A percentile compares a stretch with the other conserved stretches of the same genome.
These are phyloP conservation scores for Oleoguttula mirabilis DNA, from an alignment of 495 filamentous ascomycete species.

Conservation along the genomic window DNA sequence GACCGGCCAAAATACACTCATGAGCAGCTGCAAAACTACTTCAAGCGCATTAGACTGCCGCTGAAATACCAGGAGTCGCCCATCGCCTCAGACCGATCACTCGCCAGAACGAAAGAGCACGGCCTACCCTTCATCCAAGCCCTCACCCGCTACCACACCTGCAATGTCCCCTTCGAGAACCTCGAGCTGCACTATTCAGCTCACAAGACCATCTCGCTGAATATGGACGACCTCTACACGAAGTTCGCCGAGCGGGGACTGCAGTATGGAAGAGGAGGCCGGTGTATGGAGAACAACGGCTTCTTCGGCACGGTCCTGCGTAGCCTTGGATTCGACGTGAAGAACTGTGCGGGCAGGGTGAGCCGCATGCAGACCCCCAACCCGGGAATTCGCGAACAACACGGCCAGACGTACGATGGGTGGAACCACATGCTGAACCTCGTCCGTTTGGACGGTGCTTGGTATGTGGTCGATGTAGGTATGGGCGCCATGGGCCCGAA, in stretches of 20 bases:
- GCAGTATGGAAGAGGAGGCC: constrained; percentile 49
- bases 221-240: constrained; percentile 45
- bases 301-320: constrained; percentile 54
- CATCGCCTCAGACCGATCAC: neutral
- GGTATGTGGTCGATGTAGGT: constrained; percentile 57
- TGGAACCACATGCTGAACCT: constrained; percentile 64
- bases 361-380: constrained; percentile 3
- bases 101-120: constrained; percentile 13
- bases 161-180: constrained; percentile 59
- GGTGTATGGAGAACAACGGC: constrained; percentile 65
- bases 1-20: constrained; percentile 13
- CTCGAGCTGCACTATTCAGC: constrained; percentile 45
- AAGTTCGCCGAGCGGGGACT: constrained; percentile 45
- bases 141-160: constrained; percentile 9
- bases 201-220: constrained; percentile 40
- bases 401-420: constrained; percentile 13
- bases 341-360: constrained; percentile 24
- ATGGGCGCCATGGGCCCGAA: constrained; percentile 54
- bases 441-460: constrained; percentile 39
- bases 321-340: constrained; percentile 42
- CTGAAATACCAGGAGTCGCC: constrained; percentile 1
- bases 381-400: constrained; percentile 5
- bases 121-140: constrained; percentile 12
- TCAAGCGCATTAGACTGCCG: constrained; percentile 11
- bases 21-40: constrained; percentile 12